phyloP scores from a whole-genome alignment of 176 grass and related monocot species.

The Aegilops bicornis region DNA sequence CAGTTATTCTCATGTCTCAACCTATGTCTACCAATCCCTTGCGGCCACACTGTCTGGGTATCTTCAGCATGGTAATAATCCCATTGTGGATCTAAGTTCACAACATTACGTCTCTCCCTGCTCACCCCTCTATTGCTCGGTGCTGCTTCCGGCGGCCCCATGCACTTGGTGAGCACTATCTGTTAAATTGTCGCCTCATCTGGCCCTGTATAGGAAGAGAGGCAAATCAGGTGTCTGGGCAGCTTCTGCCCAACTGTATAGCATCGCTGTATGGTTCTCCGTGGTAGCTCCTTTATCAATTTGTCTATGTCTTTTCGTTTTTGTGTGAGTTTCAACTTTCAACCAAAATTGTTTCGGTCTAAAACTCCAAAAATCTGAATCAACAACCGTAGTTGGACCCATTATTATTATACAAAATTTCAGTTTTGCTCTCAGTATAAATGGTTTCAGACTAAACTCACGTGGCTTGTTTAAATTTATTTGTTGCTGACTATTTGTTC shows the following conservation, averaged over 20 bases:
- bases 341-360: not conserved
- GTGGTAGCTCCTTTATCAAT: not conserved
- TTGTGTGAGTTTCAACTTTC: not conserved
- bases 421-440: not conserved
- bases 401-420: too few species aligned
- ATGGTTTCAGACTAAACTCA: not conserved
- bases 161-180: not conserved
- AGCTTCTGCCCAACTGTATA: not conserved
- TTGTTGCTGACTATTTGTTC: not conserved
- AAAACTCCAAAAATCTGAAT: too few species aligned
- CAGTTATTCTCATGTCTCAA: not conserved
- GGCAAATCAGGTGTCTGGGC: not conserved
- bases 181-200: not conserved
- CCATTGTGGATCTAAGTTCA: not conserved
- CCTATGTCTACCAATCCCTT: not conserved
- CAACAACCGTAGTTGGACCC: too few species aligned
- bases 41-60: not conserved
- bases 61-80: not conserved
- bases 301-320: not conserved
- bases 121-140: not conserved
- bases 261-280: not conserved
- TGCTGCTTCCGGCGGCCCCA: not conserved
- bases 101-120: not conserved
- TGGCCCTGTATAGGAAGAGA: not conserved
- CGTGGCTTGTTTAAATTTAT: not conserved